Conservation (phyloP, 2,329 filamentous ascomycete genomes). For the Xylaria sp. region DNA sequence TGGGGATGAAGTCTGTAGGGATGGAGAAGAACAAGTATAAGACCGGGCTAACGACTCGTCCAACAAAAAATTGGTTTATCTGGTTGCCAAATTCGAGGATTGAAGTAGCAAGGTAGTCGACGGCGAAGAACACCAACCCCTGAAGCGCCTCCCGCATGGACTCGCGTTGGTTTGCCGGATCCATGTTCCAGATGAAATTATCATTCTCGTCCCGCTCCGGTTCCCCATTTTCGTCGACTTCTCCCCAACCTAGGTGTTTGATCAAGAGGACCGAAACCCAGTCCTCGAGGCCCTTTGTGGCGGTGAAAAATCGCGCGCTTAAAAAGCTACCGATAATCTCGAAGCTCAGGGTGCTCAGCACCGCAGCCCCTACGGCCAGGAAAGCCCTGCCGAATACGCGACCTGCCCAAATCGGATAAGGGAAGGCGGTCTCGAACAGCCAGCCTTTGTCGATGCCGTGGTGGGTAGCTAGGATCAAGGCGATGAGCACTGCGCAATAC, state of each 20-base stretch:
- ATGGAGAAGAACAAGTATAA: slow-evolving; percentile 12
- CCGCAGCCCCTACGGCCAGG: slow-evolving; percentile 26
- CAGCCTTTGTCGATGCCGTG: slow-evolving; percentile 24
- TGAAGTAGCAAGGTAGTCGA: slow-evolving; percentile 10
- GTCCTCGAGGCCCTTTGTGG: not conserved
- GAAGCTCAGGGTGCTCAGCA: slow-evolving; percentile 33
- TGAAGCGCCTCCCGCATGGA: slow-evolving; percentile 4
- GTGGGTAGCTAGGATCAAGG: slow-evolving; percentile 21
- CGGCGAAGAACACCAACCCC: not conserved
- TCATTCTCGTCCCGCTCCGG: slow-evolving; percentile 1
- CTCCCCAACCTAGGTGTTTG: slow-evolving; percentile 21
- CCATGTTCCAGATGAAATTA: slow-evolving; percentile 15
- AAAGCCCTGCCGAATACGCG: slow-evolving; percentile 26
- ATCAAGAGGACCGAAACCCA: slow-evolving; percentile 14
- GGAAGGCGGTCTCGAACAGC: slow-evolving; percentile 12
- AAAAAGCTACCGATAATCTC: slow-evolving; percentile 28
- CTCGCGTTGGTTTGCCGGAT: slow-evolving; percentile 7
- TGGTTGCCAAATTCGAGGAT: not conserved
- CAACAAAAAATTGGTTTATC: not conserved
- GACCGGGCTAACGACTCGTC: not conserved
- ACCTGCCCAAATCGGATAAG: slow-evolving; percentile 17
- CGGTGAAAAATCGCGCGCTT: not conserved
- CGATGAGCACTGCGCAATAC: slow-evolving; percentile 26
- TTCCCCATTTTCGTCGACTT: slow-evolving; percentile 19
- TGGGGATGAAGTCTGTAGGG: slow-evolving; percentile 8